Percentiles rank a stretch among this genome's conserved stretches.
phyloP scores from a whole-genome alignment of 805 yeast genomes.

The Millerozyma acaciae region DNA sequence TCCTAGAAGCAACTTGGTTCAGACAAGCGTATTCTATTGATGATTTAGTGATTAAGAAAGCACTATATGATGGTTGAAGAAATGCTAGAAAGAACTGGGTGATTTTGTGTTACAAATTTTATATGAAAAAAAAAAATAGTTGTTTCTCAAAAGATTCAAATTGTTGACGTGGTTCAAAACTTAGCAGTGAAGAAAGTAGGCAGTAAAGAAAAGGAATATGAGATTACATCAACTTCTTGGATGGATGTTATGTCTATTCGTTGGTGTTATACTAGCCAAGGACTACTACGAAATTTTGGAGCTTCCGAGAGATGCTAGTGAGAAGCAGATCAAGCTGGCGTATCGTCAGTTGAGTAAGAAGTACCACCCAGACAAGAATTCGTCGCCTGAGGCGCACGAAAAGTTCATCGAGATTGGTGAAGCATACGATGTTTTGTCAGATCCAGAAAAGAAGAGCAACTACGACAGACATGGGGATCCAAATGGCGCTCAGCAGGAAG shows the following conservation, averaged over 20 bases:
- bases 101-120: too few species aligned
- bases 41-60: too few species aligned
- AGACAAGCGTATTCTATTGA: neutral
- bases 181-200: neutral
- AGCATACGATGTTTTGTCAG: slow-evolving; percentile 83
- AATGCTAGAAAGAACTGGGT: too few species aligned
- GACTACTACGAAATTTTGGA: slow-evolving; percentile 67
- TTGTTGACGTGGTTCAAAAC: slow-evolving; percentile 4
- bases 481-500: slow-evolving; percentile 37
- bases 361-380: slow-evolving; percentile 94
- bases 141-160: too few species aligned
- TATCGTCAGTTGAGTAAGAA: slow-evolving; percentile 77
- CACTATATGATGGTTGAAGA: too few species aligned
- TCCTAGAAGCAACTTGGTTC: slow-evolving; percentile 16
- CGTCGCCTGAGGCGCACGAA: slow-evolving; percentile 76
- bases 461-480: slow-evolving; percentile 80
- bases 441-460: slow-evolving; percentile 60
- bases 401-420: slow-evolving; percentile 88
- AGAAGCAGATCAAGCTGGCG: slow-evolving; percentile 79
- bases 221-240: neutral
- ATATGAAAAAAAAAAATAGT: too few species aligned
- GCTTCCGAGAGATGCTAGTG: slow-evolving; percentile 62
- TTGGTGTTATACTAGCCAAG: slow-evolving; percentile 18
- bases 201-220: slow-evolving; percentile 2
- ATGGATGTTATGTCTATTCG: slow-evolving; percentile 4